These are phyloP conservation scores for Miscanthus lutarioriparius DNA, from an alignment of 176 grass and related monocot genomes.

Conservation along the genomic window DNA sequence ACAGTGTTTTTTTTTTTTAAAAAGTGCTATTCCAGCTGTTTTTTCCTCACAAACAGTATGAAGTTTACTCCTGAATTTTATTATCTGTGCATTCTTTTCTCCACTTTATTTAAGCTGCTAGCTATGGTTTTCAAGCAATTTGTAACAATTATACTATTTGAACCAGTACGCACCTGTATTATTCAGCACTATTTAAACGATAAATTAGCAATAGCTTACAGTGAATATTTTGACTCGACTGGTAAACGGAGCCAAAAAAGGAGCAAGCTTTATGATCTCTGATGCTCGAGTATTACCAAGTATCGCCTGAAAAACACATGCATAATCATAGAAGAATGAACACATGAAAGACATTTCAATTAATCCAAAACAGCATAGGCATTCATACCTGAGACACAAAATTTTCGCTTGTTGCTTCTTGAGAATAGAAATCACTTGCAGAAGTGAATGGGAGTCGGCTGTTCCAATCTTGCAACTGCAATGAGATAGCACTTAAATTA, in stretches of 20 bases:
- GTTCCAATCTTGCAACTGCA: conserved; percentile 98
- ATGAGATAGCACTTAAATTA: conserved; percentile 37
- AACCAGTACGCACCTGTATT: not conserved
- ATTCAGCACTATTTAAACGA: not conserved
- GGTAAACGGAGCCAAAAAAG: conserved; percentile 92
- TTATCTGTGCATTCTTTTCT: not conserved
- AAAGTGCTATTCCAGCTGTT: not conserved
- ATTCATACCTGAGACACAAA: conserved; percentile 88
- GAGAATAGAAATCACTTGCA: conserved; percentile 83
- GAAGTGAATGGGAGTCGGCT: conserved; percentile 81
- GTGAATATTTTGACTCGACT: conserved; percentile 94
- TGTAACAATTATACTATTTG: not conserved
- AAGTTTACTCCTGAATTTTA: not conserved
- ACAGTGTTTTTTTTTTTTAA: not conserved
- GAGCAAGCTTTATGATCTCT: conserved; percentile 91
- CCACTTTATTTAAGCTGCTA: not conserved
- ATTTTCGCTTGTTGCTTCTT: conserved; percentile 95
- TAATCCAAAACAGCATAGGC: conserved; percentile 35
- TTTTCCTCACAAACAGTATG: not conserved
- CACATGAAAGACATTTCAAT: conserved; percentile 27
- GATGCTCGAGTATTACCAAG: conserved; percentile 90
- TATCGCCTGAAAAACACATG: conserved; percentile 59
- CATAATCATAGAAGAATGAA: conserved; percentile 16
- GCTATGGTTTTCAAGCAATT: not conserved
- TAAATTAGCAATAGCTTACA: conserved; percentile 52